Percentiles rank a stretch among this genome's conserved stretches.
phyloP scores from a whole-genome alignment of 495 filamentous ascomycete species.

The Arthonia radiata region DNA sequence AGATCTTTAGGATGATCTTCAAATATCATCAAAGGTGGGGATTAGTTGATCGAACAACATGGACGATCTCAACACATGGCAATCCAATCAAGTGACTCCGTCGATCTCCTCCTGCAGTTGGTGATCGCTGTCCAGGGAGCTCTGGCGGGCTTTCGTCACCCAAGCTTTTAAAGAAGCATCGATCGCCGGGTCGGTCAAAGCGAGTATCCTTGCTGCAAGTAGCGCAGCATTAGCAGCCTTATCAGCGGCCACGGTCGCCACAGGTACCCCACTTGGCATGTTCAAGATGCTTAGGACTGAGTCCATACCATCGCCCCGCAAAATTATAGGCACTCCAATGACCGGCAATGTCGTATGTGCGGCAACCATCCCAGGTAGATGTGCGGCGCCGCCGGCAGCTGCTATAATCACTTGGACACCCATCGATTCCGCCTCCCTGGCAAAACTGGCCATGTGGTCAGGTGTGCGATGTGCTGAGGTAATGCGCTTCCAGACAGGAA shows the following conservation, averaged over 20 bases:
- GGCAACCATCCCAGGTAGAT: slow-evolving; percentile 79
- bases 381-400: slow-evolving; percentile 77
- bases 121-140: too few species aligned
- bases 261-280: slow-evolving; percentile 61
- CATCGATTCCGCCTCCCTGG: slow-evolving; percentile 34
- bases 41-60: too few species aligned
- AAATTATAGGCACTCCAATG: slow-evolving; percentile 76
- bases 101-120: too few species aligned
- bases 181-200: too few species aligned
- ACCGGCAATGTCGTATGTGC: slow-evolving; percentile 73
- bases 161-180: too few species aligned
- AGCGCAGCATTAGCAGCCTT: slow-evolving; percentile 85
- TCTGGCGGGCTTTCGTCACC: too few species aligned
- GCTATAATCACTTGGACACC: slow-evolving; percentile 84
- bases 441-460: slow-evolving; percentile 54
- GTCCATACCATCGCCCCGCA: slow-evolving; percentile 81
- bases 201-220: slow-evolving; percentile 59
- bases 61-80: too few species aligned
- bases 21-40: too few species aligned
- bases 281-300: slow-evolving; percentile 76
- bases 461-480: slow-evolving; percentile 90
- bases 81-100: too few species aligned
- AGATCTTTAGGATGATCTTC: too few species aligned
- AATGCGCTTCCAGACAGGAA: slow-evolving; percentile 57
- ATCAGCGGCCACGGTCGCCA: slow-evolving; percentile 77